These are phyloP conservation scores for Simplicillium aogashimaense DNA, from an alignment of 2,329 filamentous ascomycete genomes.

Conservation along the genomic window DNA sequence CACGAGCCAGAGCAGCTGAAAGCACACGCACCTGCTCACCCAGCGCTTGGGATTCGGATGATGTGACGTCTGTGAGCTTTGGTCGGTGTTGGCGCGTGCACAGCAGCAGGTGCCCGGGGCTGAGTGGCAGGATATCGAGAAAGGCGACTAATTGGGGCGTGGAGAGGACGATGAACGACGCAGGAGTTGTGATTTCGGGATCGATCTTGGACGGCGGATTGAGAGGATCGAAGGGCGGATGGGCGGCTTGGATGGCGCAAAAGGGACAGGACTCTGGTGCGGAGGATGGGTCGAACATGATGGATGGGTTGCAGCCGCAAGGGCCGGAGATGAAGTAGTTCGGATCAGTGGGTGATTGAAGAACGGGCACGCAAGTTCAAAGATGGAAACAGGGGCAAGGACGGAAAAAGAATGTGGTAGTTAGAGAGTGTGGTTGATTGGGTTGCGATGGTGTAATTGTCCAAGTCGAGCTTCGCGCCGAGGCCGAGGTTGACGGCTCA, in stretches of 20 bases:
- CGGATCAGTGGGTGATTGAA: no score
- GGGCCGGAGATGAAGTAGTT: no score
- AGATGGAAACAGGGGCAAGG: no score
- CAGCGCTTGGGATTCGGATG: slow-evolving; percentile 55
- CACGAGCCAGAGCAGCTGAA: slow-evolving; percentile 57
- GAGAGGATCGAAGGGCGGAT: slow-evolving; percentile 34
- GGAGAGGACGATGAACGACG: slow-evolving; percentile 62
- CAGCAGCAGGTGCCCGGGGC: slow-evolving; percentile 72
- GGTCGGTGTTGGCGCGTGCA: slow-evolving; percentile 67
- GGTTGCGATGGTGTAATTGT: no score
- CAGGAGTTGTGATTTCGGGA: slow-evolving; percentile 25
- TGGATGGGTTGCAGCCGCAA: no score
- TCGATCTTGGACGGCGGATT: slow-evolving; percentile 28
- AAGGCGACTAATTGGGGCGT: slow-evolving; percentile 75
- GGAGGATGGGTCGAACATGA: slow-evolving; percentile 24
- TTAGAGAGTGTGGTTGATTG: no score
- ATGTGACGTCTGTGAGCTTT: slow-evolving; percentile 63
- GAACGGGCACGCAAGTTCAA: no score
- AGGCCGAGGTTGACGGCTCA: no score
- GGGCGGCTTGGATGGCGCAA: slow-evolving; percentile 46
- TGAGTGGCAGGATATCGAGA: slow-evolving; percentile 85
- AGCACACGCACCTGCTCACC: slow-evolving; percentile 61
- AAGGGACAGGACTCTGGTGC: slow-evolving; percentile 45
- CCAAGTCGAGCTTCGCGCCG: no score
- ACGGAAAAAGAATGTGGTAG: no score